Percentiles rank a stretch among this genome's conserved stretches.
Evolutionary conservation across 345 rosid species (phyloP).

Genomic region (Sonneratia caseolaris): DNA sequence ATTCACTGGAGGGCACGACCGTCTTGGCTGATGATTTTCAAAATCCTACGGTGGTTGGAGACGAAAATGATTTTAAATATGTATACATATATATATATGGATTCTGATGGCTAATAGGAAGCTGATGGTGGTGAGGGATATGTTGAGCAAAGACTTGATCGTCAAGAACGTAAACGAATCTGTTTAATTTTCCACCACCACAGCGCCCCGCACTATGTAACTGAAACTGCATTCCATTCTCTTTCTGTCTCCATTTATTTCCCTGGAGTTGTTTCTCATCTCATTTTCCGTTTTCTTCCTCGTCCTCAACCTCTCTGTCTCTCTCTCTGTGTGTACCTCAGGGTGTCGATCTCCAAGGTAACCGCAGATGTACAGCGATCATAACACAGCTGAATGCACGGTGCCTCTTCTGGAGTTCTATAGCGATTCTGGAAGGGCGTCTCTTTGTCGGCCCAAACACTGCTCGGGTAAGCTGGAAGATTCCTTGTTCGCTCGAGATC

Average conservation of each 20-base stretch:
- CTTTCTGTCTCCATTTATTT: background rate
- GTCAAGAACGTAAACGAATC: too few species aligned
- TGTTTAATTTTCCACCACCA: background rate
- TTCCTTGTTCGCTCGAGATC: background rate
- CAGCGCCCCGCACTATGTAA: background rate
- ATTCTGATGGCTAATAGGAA: background rate
- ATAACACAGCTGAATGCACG: background rate
- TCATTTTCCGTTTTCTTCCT: conserved; percentile 3
- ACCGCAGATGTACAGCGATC: background rate
- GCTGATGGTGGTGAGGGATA: background rate
- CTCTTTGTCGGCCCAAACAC: background rate
- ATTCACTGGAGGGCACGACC: too few species aligned
- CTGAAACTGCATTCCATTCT: background rate
- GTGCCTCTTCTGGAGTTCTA: background rate
- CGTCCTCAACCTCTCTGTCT: background rate
- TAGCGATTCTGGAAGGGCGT: background rate
- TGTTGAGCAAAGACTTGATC: background rate
- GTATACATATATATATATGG: background rate
- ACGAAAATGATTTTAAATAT: background rate
- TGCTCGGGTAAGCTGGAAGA: background rate
- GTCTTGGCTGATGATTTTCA: too few species aligned
- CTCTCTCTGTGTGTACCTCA: background rate
- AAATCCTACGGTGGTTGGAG: too few species aligned
- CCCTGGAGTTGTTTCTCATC: conserved; percentile 2
- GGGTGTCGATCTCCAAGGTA: background rate